These are phyloP conservation scores for Agaricus blazei DNA, from an alignment of 768 basidiomycete genomes.

Conservation along the genomic window DNA sequence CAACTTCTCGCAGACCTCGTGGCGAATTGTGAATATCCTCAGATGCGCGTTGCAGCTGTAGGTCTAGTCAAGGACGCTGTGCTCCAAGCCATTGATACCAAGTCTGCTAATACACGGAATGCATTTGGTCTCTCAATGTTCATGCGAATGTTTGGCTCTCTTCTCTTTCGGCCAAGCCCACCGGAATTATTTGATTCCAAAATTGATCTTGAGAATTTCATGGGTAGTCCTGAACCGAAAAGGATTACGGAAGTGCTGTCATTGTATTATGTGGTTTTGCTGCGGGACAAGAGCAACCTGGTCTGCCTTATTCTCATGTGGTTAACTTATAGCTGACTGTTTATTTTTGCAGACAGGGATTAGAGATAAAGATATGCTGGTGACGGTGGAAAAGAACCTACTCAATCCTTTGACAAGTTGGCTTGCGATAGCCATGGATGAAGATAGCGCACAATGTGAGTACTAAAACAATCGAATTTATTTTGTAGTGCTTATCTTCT, in stretches of 20 bases:
- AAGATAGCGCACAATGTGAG: background rate
- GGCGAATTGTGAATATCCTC: slow-evolving; percentile 44
- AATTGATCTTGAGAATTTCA: slow-evolving; percentile 22
- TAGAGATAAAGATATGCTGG: slow-evolving; percentile 37
- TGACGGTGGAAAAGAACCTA: slow-evolving; percentile 38
- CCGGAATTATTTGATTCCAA: slow-evolving; percentile 44
- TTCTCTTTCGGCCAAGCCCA: slow-evolving; percentile 54
- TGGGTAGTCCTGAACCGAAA: slow-evolving; percentile 51
- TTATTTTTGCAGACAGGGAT: slow-evolving; percentile 42
- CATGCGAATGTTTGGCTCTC: slow-evolving; percentile 52
- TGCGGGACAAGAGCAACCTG: slow-evolving; percentile 51
- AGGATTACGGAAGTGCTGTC: slow-evolving; percentile 63
- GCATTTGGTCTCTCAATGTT: slow-evolving; percentile 53
- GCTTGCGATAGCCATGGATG: slow-evolving; percentile 27
- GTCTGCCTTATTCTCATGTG: slow-evolving; percentile 27
- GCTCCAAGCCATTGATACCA: slow-evolving; percentile 38
- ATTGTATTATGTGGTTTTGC: slow-evolving; percentile 61
- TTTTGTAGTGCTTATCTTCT: background rate
- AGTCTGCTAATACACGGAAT: slow-evolving; percentile 14
- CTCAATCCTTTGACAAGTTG: slow-evolving; percentile 38
- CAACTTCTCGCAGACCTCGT: slow-evolving; percentile 53
- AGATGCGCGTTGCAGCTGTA: slow-evolving; percentile 66
- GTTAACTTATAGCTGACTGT: background rate
- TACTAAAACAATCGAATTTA: background rate
- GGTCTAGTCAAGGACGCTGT: slow-evolving; percentile 66